A percentile compares a stretch with the other conserved stretches of the same genome.
Evolutionary conservation across 352 stramenopile species (phyloP).

Genomic region (Blastocystis sp.): DNA sequence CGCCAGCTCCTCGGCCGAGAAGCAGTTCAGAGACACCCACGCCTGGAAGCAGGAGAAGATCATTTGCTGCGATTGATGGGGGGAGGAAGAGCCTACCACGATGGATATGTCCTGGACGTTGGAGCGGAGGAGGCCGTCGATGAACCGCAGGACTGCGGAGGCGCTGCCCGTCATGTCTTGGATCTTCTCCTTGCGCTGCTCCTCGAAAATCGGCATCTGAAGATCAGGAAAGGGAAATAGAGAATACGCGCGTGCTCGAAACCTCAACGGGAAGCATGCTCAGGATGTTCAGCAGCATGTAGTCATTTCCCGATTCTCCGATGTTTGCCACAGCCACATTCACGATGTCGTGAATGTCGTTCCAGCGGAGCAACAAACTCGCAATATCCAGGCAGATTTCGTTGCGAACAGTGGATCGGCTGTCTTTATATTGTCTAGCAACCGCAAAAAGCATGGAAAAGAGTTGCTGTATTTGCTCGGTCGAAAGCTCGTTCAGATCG

Average conservation of each 20-base stretch:
- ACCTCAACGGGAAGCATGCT: constrained; percentile 41
- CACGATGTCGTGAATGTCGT: constrained; percentile 8
- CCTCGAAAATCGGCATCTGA: constrained; percentile 44
- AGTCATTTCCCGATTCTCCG: constrained; percentile 7
- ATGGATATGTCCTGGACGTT: not conserved
- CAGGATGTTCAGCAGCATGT: constrained; percentile 39
- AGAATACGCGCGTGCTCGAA: not conserved
- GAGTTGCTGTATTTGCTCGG: not conserved
- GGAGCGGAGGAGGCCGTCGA: constrained; percentile 3
- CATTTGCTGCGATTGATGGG: not conserved
- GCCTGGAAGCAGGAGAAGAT: constrained; percentile 36
- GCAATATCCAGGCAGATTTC: constrained; percentile 44
- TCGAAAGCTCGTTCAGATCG: constrained; percentile 32
- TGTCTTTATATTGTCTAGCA: constrained; percentile 6
- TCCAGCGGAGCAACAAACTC: constrained; percentile 23
- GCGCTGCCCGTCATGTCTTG: constrained; percentile 15
- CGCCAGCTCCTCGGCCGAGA: constrained; percentile 19
- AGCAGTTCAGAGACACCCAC: constrained; percentile 16
- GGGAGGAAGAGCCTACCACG: not conserved
- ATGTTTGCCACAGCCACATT: constrained; percentile 36
- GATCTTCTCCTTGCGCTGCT: constrained; percentile 39
- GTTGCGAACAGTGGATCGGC: not conserved
- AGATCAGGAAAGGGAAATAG: not conserved
- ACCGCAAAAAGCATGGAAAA: constrained; percentile 23
- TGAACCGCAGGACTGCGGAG: not conserved